Base-by-base conservation (phyloP, 257 asterid species). In the Salvia hispanica region DNA sequence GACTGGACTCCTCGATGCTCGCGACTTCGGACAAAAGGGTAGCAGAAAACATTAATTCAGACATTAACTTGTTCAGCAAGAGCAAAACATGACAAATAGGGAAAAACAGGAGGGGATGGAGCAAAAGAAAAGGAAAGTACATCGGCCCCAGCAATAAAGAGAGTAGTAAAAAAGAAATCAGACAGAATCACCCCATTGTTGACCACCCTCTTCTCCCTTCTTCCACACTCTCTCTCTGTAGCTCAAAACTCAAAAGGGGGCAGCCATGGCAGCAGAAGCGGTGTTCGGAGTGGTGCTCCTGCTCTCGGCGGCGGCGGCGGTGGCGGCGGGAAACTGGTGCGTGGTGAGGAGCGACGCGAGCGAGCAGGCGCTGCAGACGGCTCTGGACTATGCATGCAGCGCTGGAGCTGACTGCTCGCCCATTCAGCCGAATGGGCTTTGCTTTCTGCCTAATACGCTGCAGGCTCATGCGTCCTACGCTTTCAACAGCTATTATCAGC, bases 381-480 rank as follows among this genome's bases (percentile, higher is more conserved):
- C 95, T 0, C 62, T 93, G 2, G 92, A 90, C 66, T 93, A 90
- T 60, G 97, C 97, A 34, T 93, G 99, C 53, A 79, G 77, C 0
- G 66, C 80, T 10, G 97, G 97, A 2, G 97, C 97, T 0, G 99
- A 93, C 44, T 93, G 97, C 36, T 76, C 82, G 8, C 91, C 96
- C 1, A n/a, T 90, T 43, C 83, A 77, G 59, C 48, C 86, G 0
- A 58, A 86, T 37, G 97, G 97, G 7, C 82, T 84, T 0, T 93
- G 99, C 74, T 93, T 40, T 78, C 78, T 90, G 59, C 97, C 97
- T 0, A 93, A 93, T 71, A 86, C 96, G 4, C 51, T 90, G 28
- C 84, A 77, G 50, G 99, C 99, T 3, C 97, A 90, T 62, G 96
- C 96, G 48, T 88, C 97, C 1, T 93, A 90, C 64, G 99, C 99